Base-by-base conservation (phyloP, 2,329 filamentous ascomycete genomes). In the Mollisia scopiformis region DNA sequence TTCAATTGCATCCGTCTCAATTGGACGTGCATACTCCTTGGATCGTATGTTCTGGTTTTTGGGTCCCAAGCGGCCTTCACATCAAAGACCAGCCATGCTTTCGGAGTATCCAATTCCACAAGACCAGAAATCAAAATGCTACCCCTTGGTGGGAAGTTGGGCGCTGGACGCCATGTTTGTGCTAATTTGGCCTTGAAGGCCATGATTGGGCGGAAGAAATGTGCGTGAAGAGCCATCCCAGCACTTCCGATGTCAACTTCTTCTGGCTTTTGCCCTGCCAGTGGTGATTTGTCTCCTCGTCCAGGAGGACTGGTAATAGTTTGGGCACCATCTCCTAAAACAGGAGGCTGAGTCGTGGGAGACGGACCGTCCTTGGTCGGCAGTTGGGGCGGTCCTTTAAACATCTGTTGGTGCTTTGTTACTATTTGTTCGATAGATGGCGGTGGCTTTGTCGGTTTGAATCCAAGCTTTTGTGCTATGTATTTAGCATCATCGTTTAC, bases 31-130 rank as follows among this genome's bases (percentile, higher is more conserved):
- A 76, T 70, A 52, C 73, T 76, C 16, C 66, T 70, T 13, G 58
- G 13, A 63, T 75, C 71, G 58, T 67, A 74, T 11, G 61, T 75
- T 62, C 78, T 77, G 41, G 78, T 79, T 70, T 84, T 82, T 1
- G 85, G 84, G 68, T 88, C 79, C 72, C 83, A 88, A 72, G 80
- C 84, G 1, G 78, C 81, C 11, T 73, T 61, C 2, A 84, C 83
- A 61, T 85, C 81, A 13, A 87, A 74, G 2, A 79, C 77, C 57
- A 87, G 69, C 53, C 76, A 75, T 1, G 79, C 78, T 23, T 73
- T 77, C 1, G 79, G 71, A 2, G 82, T 77, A 41, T 80, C 75
- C 1, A 87, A 59, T 63, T 86, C 82, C 1, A 88, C 79, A 11
- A 86, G 70, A 0, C 85, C 85, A 16, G 80, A 80, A 1, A 88